Evolutionary conservation across 495 filamentous ascomycete genomes (phyloP), one percentile per base, ranked within the genome.

Genomic region (Neurospora sp.): DNA sequence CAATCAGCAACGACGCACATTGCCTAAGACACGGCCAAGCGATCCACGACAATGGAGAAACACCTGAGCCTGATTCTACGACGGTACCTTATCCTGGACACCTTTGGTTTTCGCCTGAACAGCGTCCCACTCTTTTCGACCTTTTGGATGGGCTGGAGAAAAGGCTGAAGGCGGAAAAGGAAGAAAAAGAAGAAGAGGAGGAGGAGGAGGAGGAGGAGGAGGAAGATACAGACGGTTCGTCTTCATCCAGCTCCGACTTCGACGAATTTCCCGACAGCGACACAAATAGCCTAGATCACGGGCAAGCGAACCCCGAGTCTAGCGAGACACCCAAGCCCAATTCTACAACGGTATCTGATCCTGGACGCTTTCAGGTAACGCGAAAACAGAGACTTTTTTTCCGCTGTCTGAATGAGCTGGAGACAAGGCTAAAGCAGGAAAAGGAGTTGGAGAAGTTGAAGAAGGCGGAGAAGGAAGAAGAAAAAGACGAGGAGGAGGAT

Each of bases 111-210:
- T 18, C 40, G 5, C 2, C 0, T 7, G 40, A 42, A 42, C 2
- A 42, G 16, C 40, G 2, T 6, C 14, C 3, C 40, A 2, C 2
- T 18, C 5, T 42, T 42, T 42, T 42, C 14, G 0, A 4, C 6
- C 5, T 7, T 42, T 3, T 5, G 40, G 40, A 16, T 16, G 5
- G 18, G 14, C 2, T 42, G 40, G 40, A 42, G 49, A 37, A 46
- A 44, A 71, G 49, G 76, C 80, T 78, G 39, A 88, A 88, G 84
- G 27, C 1, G 27, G 0, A 88, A 88, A 1, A 88, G 89, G 75
- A 90, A 87, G 11, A 89, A 8, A 0, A 88, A 89, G 1, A 87
- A 89, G 75, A 90, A 87, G 11, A 89, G 84, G 9, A 88, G 88
- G 10, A 90, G 82, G 4, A 88, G 75, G 77, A 90, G 89, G 9